A percentile compares a stretch with the other conserved stretches of the same genome.
These are phyloP conservation scores for Orbilia ellipsospora DNA, from an alignment of 2,329 filamentous ascomycete species.

Conservation along the genomic window DNA sequence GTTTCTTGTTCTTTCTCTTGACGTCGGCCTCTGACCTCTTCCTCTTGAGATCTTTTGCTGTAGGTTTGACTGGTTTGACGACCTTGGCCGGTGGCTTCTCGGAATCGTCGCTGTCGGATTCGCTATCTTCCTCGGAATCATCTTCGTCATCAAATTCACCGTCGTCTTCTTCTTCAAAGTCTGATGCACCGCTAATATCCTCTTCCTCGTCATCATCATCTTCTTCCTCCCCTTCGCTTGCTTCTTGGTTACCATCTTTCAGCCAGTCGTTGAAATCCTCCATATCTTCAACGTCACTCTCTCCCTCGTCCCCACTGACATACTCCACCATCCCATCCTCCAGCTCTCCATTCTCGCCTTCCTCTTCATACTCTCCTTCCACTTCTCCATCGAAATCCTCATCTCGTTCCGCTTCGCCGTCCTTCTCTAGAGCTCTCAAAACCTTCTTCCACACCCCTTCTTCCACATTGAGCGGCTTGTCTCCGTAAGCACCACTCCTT, in stretches of 20 bases:
- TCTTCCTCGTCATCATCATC: slow-evolving; percentile 34
- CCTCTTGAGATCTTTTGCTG: slow-evolving; percentile 56
- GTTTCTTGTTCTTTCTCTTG: slow-evolving; percentile 59
- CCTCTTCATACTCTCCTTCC: slow-evolving; percentile 78
- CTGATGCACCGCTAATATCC: slow-evolving; percentile 37
- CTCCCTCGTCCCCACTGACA: slow-evolving; percentile 88
- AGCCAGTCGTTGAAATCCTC: slow-evolving; percentile 93
- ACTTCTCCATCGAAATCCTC: slow-evolving; percentile 90
- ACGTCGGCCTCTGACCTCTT: slow-evolving; percentile 57
- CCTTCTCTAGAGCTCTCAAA: slow-evolving; percentile 85
- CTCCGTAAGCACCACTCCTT: slow-evolving; percentile 91
- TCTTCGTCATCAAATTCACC: slow-evolving; percentile 33
- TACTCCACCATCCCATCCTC: slow-evolving; percentile 85
- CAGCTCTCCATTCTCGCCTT: slow-evolving; percentile 74
- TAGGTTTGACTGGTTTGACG: slow-evolving; percentile 42
- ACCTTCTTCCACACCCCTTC: slow-evolving; percentile 98
- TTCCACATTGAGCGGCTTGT: slow-evolving; percentile 93
- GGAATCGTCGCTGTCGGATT: slow-evolving; percentile 37
- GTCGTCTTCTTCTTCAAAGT: slow-evolving; percentile 51
- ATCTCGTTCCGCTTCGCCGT: slow-evolving; percentile 83
- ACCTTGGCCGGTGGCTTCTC: slow-evolving; percentile 45
- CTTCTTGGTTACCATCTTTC: slow-evolving; percentile 72
- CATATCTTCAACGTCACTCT: slow-evolving; percentile 76
- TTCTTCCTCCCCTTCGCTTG: slow-evolving; percentile 60
- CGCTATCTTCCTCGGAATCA: slow-evolving; percentile 45